Base-by-base conservation (phyloP, 1,139 yeast genomes). In the Yamadazyma triangularis region DNA sequence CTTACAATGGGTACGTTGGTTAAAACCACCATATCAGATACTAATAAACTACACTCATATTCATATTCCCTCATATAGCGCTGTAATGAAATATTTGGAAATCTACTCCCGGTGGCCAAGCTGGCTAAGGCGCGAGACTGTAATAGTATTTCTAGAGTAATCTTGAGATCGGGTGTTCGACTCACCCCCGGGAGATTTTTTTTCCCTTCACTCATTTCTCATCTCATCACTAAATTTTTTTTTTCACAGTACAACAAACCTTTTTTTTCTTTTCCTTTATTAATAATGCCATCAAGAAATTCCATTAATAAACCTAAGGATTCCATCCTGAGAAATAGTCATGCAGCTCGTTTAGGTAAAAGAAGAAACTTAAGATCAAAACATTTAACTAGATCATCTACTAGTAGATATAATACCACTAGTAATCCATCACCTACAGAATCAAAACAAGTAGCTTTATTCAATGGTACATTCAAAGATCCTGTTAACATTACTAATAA, bases 91-190 rank as follows among this genome's bases (percentile, higher is more conserved):
- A n/a, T n/a, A n/a, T n/a, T n/a, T n/a, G n/a, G n/a, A n/a, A n/a
- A n/a, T n/a, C n/a, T n/a, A n/a, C 82, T 76, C 82, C 63, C 68
- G 80, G 78, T 77, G 76, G 83, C 83, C 79, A 72, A 77, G 82
- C 74, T 76, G 82, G 83, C 70, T 75, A 76, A 75, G 79, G 82
- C 82, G 82, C 79, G 77, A 77, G 84, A 76, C 84, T 77, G 84
- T 77, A 77, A 77, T 66, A 51, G 29, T 45, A 37, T 40, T 42
- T 54, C 51, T 59, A 59, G 50, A 61, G 79, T 63, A 49, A 77
- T 77, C 84, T 77, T 75, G 80, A 76, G 81, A 77, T 76, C 85
- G 83, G 79, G 84, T 71, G 85, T 78, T 78, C 84, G 83, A 77
- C 74, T 77, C 84, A 71, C 84, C 79, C 83, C 78, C 81, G 71